Evolutionary conservation across 2,329 filamentous ascomycete species (phyloP).

Genomic region (Colletotrichum neosansevieriae): DNA sequence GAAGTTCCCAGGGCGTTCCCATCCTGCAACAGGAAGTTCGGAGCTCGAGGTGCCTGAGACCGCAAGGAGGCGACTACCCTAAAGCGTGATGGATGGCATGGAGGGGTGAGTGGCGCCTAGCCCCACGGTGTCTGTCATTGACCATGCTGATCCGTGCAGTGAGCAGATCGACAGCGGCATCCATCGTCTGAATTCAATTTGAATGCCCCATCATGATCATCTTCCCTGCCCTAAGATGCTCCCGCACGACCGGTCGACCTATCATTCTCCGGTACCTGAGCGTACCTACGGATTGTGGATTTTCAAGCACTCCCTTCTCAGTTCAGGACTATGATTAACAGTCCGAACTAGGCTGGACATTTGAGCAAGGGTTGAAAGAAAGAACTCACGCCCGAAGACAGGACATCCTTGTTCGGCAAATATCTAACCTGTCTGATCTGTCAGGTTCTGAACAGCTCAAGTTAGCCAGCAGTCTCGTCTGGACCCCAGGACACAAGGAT

Average conservation of each 20-base stretch:
- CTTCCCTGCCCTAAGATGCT: constrained; percentile 7
- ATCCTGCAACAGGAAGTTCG: constrained; percentile 31
- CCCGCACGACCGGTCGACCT: constrained; percentile 25
- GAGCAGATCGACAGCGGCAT: constrained; percentile 21
- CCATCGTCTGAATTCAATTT: constrained; percentile 18
- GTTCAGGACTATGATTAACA: background rate
- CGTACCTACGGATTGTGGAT: background rate
- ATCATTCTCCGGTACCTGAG: constrained; percentile 15
- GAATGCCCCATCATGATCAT: constrained; percentile 21
- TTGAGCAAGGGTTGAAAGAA: constrained; percentile 10
- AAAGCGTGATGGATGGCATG: constrained; percentile 10
- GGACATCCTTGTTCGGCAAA: constrained; percentile 34
- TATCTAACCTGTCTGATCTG: constrained; percentile 8
- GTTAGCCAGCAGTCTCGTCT: background rate
- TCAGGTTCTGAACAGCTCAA: background rate
- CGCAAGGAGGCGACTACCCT: constrained; percentile 6
- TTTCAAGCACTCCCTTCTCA: background rate
- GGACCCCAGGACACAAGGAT: background rate
- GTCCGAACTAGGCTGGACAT: background rate
- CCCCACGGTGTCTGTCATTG: background rate
- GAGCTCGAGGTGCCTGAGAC: constrained; percentile 20
- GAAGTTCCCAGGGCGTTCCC: constrained; percentile 16
- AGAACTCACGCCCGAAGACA: background rate
- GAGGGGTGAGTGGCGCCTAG: constrained; percentile 4
- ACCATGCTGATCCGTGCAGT: constrained; percentile 16